Percentiles rank a stretch among this genome's conserved stretches.
Conservation (phyloP, 2,329 filamentous ascomycete genomes). For the Arthrobotrys entomopaga region DNA sequence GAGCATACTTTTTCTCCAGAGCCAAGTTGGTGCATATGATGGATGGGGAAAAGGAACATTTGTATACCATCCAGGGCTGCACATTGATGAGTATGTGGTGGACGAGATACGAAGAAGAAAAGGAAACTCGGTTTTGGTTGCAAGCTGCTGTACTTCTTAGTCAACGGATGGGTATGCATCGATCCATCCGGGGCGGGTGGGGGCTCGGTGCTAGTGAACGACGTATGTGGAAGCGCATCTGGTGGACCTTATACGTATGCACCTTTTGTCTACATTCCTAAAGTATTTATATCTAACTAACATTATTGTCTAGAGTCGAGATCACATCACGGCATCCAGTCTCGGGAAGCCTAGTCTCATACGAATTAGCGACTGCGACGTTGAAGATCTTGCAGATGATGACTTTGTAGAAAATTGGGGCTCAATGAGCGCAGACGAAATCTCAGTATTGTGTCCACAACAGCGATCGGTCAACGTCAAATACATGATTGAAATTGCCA, state of each 20-base stretch:
- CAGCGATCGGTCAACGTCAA: constrained; percentile 42
- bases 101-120: constrained; percentile 52
- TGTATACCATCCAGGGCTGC: constrained; percentile 51
- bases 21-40: constrained; percentile 53
- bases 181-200: constrained; percentile 45
- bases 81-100: constrained; percentile 54
- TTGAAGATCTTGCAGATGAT: constrained; percentile 42
- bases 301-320: constrained; percentile 31
- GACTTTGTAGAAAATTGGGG: constrained; percentile 51
- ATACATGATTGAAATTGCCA: constrained; percentile 47
- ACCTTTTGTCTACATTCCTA: not conserved
- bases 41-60: constrained; percentile 51
- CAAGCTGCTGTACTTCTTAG: constrained; percentile 44
- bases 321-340: constrained; percentile 54
- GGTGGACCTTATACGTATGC: constrained; percentile 55
- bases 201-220: constrained; percentile 48
- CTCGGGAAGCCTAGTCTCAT: constrained; percentile 51
- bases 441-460: constrained; percentile 33
- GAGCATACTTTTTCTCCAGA: constrained; percentile 51
- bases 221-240: constrained; percentile 54
- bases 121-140: constrained; percentile 53
- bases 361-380: constrained; percentile 42
- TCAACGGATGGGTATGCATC: constrained; percentile 54
- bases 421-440: constrained; percentile 18
- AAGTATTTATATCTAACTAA: constrained; percentile 6